Evolutionary conservation across 768 basidiomycete genomes (phyloP).

Genomic region (Pholiota microspora): DNA sequence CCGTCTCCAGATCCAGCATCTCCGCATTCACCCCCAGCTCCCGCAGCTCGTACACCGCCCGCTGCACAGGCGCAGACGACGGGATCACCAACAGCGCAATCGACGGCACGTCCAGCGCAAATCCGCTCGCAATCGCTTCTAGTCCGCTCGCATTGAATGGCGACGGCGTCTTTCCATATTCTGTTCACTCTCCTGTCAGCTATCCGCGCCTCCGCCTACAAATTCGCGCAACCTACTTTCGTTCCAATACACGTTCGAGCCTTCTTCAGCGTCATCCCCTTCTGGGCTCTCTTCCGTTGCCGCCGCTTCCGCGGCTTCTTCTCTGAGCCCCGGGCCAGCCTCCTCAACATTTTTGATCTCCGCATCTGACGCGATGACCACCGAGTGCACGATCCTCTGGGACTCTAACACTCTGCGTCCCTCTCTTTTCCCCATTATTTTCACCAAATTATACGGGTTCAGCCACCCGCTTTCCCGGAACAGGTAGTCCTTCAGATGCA

Average conservation of each 20-base stretch:
- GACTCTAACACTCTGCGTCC: conserved; percentile 7
- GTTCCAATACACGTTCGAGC: conserved; percentile 12
- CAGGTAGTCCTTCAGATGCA: conserved; percentile 50
- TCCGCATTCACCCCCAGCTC: conserved; percentile 67
- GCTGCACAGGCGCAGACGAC: conserved; percentile 55
- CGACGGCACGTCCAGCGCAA: conserved; percentile 72
- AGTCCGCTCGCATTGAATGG: conserved; percentile 54
- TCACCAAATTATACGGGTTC: conserved; percentile 38
- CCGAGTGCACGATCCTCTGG: conserved; percentile 41
- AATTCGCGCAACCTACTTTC: conserved; percentile 17
- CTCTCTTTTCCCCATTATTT: conserved; percentile 30
- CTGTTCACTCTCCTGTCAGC: conserved; percentile 31
- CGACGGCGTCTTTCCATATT: conserved; percentile 42
- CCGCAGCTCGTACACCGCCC: conserved; percentile 63
- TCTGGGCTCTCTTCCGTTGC: conserved; percentile 45
- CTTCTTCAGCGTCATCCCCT: conserved; percentile 32
- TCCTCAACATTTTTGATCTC: conserved; percentile 57
- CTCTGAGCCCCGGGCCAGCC: conserved; percentile 27
- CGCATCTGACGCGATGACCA: conserved; percentile 57
- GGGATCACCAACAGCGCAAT: conserved; percentile 69
- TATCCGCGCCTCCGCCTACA: conserved; percentile 2
- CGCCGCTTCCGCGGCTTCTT: conserved; percentile 23
- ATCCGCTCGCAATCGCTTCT: conserved; percentile 67
- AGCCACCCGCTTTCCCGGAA: conserved; percentile 62
- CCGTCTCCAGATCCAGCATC: conserved; percentile 50